Evolutionary conservation across 768 basidiomycete species (phyloP).

Genomic region (Hericium erinaceus): DNA sequence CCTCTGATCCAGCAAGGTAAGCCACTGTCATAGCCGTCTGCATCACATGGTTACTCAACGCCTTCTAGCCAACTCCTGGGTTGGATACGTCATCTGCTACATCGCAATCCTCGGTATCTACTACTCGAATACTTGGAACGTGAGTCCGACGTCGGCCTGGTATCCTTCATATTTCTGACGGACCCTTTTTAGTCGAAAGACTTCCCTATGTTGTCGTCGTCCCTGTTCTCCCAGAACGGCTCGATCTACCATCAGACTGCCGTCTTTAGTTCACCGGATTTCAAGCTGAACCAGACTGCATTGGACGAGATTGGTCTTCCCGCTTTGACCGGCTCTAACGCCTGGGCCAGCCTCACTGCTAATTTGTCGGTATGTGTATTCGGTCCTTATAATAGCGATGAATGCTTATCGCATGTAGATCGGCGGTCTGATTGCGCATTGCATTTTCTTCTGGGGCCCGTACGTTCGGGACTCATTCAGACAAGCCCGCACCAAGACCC

Average conservation of each 20-base stretch:
- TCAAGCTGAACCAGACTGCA: constrained; percentile 46
- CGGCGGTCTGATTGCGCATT: constrained; percentile 50
- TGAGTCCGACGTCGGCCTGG: constrained; percentile 18
- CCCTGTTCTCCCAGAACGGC: constrained; percentile 47
- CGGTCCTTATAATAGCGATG: background rate
- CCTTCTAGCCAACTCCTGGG: constrained; percentile 43
- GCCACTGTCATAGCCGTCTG: background rate
- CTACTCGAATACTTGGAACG: constrained; percentile 56
- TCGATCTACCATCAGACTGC: constrained; percentile 43
- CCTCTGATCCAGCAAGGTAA: constrained; percentile 49
- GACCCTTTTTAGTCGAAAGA: constrained; percentile 30
- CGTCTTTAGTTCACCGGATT: constrained; percentile 39
- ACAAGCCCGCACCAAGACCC: constrained; percentile 33
- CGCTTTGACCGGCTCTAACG: constrained; percentile 38
- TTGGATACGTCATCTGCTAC: constrained; percentile 46
- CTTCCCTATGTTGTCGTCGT: constrained; percentile 54
- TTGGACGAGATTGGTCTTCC: constrained; percentile 36
- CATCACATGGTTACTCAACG: background rate
- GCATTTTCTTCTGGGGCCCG: constrained; percentile 47
- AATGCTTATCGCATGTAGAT: constrained; percentile 28
- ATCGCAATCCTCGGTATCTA: constrained; percentile 45
- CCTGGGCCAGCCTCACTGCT: constrained; percentile 37
- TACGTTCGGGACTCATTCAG: constrained; percentile 42
- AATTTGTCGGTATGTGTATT: constrained; percentile 32
- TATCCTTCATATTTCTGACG: constrained; percentile 15